These are phyloP conservation scores for Epithele typhae DNA, from an alignment of 768 basidiomycete species.

Conservation along the genomic window DNA sequence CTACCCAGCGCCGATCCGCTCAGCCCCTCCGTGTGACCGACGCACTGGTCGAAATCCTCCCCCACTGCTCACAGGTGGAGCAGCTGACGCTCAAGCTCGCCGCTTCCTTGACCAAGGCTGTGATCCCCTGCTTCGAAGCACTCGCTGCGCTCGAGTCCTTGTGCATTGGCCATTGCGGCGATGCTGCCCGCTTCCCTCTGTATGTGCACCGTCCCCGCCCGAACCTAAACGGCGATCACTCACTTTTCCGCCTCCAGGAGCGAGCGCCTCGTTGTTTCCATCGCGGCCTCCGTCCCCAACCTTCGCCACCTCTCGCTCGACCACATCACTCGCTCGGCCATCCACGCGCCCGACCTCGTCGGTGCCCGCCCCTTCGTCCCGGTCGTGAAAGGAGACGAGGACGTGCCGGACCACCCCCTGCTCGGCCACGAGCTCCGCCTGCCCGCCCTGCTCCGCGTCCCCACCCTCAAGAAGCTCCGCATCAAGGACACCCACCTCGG, in stretches of 20 bases:
- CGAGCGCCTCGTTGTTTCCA: slow-evolving; percentile 65
- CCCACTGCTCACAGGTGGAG: slow-evolving; percentile 42
- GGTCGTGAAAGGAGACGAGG: slow-evolving; percentile 56
- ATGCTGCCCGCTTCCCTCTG: slow-evolving; percentile 33
- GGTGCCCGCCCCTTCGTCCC: slow-evolving; percentile 55
- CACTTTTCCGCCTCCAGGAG: slow-evolving; percentile 37
- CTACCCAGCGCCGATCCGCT: slow-evolving; percentile 5
- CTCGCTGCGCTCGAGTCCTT: slow-evolving; percentile 41
- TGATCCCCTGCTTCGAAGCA: slow-evolving; percentile 45
- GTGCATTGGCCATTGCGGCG: slow-evolving; percentile 42
- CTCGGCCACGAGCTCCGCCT: slow-evolving; percentile 54
- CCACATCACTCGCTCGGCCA: slow-evolving; percentile 58
- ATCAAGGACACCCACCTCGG: slow-evolving; percentile 73
- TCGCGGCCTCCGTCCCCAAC: slow-evolving; percentile 54
- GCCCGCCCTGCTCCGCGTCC: slow-evolving; percentile 61
- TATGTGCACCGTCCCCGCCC: slow-evolving; percentile 22
- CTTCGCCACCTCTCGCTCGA: slow-evolving; percentile 56
- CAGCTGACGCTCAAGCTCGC: slow-evolving; percentile 43
- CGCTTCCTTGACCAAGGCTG: slow-evolving; percentile 44
- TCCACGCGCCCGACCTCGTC: slow-evolving; percentile 60
- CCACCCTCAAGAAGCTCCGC: slow-evolving; percentile 54
- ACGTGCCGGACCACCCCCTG: slow-evolving; percentile 48
- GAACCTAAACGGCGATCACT: slow-evolving; percentile 12
- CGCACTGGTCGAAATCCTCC: slow-evolving; percentile 46
- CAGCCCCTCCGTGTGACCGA: slow-evolving; percentile 34